Percentiles rank a stretch among this genome's conserved stretches.
phyloP scores from a whole-genome alignment of 768 basidiomycete genomes.

The Tubosaeta sp. region DNA sequence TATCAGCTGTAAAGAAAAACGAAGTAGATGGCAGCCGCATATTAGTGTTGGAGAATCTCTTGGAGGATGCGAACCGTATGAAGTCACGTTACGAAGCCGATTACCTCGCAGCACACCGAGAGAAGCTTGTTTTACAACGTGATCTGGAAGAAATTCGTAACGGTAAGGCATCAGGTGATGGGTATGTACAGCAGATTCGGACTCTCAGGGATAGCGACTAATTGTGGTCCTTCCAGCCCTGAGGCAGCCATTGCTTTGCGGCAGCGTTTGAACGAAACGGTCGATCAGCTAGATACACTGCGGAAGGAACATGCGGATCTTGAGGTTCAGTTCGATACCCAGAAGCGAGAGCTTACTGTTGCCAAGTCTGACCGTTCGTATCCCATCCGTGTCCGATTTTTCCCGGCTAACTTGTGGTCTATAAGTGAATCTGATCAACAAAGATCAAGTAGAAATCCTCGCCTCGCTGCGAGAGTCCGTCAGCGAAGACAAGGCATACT shows the following conservation, averaged over 20 bases:
- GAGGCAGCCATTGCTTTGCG: slow-evolving; percentile 88
- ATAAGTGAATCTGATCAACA: slow-evolving; percentile 85
- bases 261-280: slow-evolving; percentile 81
- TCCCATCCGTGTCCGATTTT: background rate
- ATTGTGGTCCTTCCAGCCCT: slow-evolving; percentile 42
- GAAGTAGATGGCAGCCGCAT: slow-evolving; percentile 73
- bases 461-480: slow-evolving; percentile 82
- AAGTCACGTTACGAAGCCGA: slow-evolving; percentile 87
- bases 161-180: slow-evolving; percentile 80
- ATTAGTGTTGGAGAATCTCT: slow-evolving; percentile 83
- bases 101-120: slow-evolving; percentile 79
- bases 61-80: slow-evolving; percentile 89
- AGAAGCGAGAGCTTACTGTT: slow-evolving; percentile 67
- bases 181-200: slow-evolving; percentile 42
- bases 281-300: slow-evolving; percentile 72
- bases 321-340: slow-evolving; percentile 61
- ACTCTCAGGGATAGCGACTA: background rate
- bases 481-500: slow-evolving; percentile 75
- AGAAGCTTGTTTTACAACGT: slow-evolving; percentile 73
- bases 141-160: slow-evolving; percentile 86
- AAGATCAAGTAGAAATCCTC: slow-evolving; percentile 90
- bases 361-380: slow-evolving; percentile 81
- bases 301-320: slow-evolving; percentile 66
- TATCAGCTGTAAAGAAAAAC: slow-evolving; percentile 69
- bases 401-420: slow-evolving; percentile 4